Percentiles rank a stretch among this genome's conserved stretches.
Evolutionary conservation across 2,329 filamentous ascomycete species (phyloP).

Genomic region (Colletotrichum salicis): DNA sequence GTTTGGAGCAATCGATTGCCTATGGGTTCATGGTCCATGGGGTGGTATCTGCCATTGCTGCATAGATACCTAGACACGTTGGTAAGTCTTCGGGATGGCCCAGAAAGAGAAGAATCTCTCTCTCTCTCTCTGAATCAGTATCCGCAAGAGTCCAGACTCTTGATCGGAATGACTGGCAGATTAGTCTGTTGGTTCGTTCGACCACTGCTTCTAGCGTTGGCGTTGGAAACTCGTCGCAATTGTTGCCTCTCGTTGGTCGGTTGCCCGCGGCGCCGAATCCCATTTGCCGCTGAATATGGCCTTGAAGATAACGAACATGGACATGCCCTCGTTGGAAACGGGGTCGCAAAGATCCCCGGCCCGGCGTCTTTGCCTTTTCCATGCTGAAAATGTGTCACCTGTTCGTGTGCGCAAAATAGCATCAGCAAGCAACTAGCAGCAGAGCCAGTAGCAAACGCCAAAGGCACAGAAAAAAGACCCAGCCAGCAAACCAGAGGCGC

Average conservation of each 20-base stretch:
- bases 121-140: not conserved
- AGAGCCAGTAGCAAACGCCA: not conserved
- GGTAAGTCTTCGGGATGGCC: not conserved
- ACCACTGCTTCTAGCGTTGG: not conserved
- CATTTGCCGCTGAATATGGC: not conserved
- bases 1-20: not conserved
- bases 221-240: not conserved
- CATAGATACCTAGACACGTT: not conserved
- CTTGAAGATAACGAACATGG: not conserved
- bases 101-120: not conserved
- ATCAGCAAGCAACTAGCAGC: not conserved
- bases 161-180: not conserved
- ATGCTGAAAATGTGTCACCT: not conserved
- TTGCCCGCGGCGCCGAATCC: not conserved
- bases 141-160: not conserved
- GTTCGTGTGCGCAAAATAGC: constrained; percentile 2
- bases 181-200: not conserved
- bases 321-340: not conserved
- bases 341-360: not conserved
- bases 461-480: not conserved
- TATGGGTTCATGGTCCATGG: not conserved
- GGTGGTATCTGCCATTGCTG: not conserved
- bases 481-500: not conserved
- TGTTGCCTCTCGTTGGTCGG: not conserved
- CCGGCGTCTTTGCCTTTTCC: not conserved